phyloP scores from a whole-genome alignment of 163 green algal species.

The Scenedesmus sp. region DNA sequence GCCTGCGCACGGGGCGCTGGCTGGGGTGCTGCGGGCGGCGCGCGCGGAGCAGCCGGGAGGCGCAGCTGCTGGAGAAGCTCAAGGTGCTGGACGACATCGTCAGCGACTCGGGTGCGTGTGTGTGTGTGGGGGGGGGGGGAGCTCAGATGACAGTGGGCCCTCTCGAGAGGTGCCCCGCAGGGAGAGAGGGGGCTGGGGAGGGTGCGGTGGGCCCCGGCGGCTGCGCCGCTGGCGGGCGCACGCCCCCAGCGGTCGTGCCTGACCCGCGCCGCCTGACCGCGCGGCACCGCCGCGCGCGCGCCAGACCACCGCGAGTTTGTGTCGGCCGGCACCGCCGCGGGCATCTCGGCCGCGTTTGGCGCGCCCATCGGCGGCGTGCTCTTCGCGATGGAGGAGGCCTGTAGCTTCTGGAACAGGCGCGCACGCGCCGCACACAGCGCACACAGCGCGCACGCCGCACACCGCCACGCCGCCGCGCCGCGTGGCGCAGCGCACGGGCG shows the following conservation, averaged over 20 bases:
- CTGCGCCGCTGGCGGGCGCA: no score
- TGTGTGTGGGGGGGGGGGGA: constrained; percentile 1
- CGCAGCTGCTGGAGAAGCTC: constrained; percentile 42
- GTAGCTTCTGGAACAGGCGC: constrained; percentile 77
- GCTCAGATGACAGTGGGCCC: no score
- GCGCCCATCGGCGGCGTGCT: constrained; percentile 94
- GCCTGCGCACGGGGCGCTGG: constrained; percentile 35
- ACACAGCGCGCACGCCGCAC: no score
- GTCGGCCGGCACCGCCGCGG: constrained; percentile 84
- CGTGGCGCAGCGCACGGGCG: no score
- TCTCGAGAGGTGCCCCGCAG: no score
- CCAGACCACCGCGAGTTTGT: constrained; percentile 88
- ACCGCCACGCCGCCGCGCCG: no score
- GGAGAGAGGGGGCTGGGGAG: no score
- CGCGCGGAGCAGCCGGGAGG: constrained; percentile 2
- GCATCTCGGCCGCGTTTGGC: constrained; percentile 90
- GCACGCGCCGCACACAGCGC: no score
- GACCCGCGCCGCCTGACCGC: no score
- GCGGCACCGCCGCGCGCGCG: no score
- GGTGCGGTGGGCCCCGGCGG: no score
- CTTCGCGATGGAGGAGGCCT: constrained; percentile 93
- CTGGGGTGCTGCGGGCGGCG: constrained; percentile 45
- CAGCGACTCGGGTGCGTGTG: constrained; percentile 58
- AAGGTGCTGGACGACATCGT: constrained; percentile 71
- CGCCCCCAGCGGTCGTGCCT: no score